phyloP scores from a whole-genome alignment of 805 yeast genomes.

The Candida nanaspora region DNA sequence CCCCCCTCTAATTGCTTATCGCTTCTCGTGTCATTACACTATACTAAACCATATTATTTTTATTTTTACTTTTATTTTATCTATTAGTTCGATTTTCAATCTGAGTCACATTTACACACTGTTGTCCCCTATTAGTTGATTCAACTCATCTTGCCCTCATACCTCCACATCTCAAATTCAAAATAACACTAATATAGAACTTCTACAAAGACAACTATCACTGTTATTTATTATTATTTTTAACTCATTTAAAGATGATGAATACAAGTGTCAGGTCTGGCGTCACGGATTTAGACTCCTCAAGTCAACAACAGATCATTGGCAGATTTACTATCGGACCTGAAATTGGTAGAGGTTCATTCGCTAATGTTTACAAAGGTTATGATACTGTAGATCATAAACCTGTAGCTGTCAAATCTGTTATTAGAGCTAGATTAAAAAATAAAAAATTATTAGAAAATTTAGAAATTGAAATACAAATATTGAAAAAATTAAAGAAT shows the following conservation, averaged over 20 bases:
- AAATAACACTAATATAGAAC: no score
- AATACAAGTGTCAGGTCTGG: neutral
- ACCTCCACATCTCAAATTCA: no score
- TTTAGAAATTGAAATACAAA: slow-evolving; percentile 86
- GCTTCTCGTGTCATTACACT: no score
- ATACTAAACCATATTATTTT: no score
- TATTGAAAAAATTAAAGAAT: slow-evolving; percentile 79
- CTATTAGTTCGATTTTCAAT: no score
- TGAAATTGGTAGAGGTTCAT: slow-evolving; percentile 92
- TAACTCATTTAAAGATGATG: neutral
- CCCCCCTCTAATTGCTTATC: no score
- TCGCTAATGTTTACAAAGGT: slow-evolving; percentile 93
- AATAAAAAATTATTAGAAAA: slow-evolving; percentile 85
- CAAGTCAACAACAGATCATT: slow-evolving; percentile 9
- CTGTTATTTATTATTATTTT: no score
- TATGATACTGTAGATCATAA: slow-evolving; percentile 41
- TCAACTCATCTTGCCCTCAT: no score
- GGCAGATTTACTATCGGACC: slow-evolving; percentile 58
- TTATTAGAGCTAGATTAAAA: slow-evolving; percentile 71
- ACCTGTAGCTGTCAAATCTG: slow-evolving; percentile 86
- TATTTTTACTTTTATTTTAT: no score
- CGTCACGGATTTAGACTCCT: neutral
- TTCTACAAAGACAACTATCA: no score
- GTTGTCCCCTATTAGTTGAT: no score
- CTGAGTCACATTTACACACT: no score